A percentile compares a stretch with the other conserved stretches of the same genome.
phyloP scores from a whole-genome alignment of 2,329 filamentous ascomycete genomes.

The Hypoxylon sp. region DNA sequence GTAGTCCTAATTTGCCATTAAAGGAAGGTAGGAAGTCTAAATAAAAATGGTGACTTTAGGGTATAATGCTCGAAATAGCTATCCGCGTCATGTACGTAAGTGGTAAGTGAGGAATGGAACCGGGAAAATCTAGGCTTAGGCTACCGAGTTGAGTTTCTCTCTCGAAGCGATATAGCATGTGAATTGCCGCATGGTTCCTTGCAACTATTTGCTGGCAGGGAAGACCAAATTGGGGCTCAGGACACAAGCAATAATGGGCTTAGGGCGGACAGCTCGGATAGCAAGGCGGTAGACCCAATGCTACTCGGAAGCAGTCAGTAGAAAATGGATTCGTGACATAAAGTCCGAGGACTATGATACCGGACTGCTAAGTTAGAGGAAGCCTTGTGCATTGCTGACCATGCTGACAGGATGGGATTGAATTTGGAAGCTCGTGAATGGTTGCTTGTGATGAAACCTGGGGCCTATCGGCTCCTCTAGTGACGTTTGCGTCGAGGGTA shows the following conservation, averaged over 20 bases:
- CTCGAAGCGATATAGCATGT: conserved; percentile 32
- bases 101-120: not conserved
- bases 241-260: conserved; percentile 1
- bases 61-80: conserved; percentile 17
- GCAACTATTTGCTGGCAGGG: conserved; percentile 13
- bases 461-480: conserved; percentile 41
- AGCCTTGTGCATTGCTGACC: conserved; percentile 32
- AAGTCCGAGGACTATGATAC: conserved; percentile 35
- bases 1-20: conserved; percentile 19
- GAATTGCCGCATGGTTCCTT: conserved; percentile 34
- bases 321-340: conserved; percentile 36
- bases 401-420: conserved; percentile 37
- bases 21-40: conserved; percentile 1
- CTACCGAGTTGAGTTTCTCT: conserved; percentile 16
- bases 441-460: conserved; percentile 38
- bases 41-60: conserved; percentile 5
- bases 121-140: conserved; percentile 7
- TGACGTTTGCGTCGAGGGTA: conserved; percentile 44
- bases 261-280: conserved; percentile 36
- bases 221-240: conserved; percentile 21
- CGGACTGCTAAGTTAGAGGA: conserved; percentile 27
- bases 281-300: conserved; percentile 15
- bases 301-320: conserved; percentile 36
- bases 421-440: conserved; percentile 41
- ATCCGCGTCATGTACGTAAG: conserved; percentile 1